These are phyloP conservation scores for Auricularia sp. DNA, from an alignment of 768 basidiomycete species.

Conservation along the genomic window DNA sequence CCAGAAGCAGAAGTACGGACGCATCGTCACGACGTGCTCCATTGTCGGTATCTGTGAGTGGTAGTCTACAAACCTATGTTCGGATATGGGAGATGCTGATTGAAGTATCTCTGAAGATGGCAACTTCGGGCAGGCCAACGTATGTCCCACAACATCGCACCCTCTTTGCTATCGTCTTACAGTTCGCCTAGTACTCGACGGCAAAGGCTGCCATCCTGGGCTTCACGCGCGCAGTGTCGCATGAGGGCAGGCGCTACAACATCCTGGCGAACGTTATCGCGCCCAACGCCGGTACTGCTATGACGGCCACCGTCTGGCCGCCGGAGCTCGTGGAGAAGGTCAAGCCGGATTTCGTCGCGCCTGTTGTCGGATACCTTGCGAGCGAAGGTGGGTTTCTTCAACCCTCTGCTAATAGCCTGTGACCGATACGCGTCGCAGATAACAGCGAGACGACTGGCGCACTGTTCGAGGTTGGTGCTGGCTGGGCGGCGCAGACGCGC, in stretches of 20 bases:
- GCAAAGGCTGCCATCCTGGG: conserved; percentile 91
- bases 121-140: conserved; percentile 89
- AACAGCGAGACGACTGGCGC: conserved; percentile 63
- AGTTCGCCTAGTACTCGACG: conserved; percentile 56
- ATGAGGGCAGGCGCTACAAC: conserved; percentile 86
- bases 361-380: conserved; percentile 81
- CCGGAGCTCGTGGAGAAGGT: conserved; percentile 83
- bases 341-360: conserved; percentile 92
- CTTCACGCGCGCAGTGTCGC: conserved; percentile 77
- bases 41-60: conserved; percentile 83
- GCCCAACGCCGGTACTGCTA: conserved; percentile 81
- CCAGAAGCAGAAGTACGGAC: conserved; percentile 91
- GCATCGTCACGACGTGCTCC: conserved; percentile 90
- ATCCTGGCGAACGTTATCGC: conserved; percentile 85
- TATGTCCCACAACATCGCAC: conserved; percentile 24
- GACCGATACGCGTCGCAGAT: conserved; percentile 25
- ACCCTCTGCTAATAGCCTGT: background rate
- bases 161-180: background rate
- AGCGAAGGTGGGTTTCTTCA: conserved; percentile 44
- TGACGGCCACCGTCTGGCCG: conserved; percentile 81
- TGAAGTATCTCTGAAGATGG: conserved; percentile 45
- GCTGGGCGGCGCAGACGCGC: conserved; percentile 84
- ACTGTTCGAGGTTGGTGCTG: conserved; percentile 80
- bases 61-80: too few species aligned
- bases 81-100: too few species aligned